Base-by-base conservation (phyloP, 2,329 filamentous ascomycete genomes). In the Metarhizium brunneum region DNA sequence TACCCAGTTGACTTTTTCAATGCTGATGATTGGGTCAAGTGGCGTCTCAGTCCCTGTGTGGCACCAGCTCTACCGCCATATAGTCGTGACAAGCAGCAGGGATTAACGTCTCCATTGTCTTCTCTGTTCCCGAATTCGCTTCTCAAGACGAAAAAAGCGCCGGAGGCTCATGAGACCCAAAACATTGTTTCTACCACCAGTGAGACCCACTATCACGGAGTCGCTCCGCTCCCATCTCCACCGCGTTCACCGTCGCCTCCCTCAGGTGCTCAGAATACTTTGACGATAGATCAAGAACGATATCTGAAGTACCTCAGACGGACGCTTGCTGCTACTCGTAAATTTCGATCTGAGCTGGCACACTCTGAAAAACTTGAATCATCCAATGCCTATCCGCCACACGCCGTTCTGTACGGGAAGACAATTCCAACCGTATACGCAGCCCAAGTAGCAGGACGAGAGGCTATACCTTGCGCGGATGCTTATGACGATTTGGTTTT, bases 401-500 rank as follows among this genome's bases (percentile, higher is more conserved):
- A 89, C 13, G 85, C 88, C 0, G 80, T 95, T 50, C 82, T 97
- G 8, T 96, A 95, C 71, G 88, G 89, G 55, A 96, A 95, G 68
- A 84, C 84, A 29, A 88, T 87, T 1, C 92, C 92, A 0, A 96
- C 92, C 0, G 88, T 95, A 1, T 90, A 85, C 66, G 90, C 87
- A 0, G 90, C 89, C 0, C 84, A 86, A 48, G 90, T 97, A 0
- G 73, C 80, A 14, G 83, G 83, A 2, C 77, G 80, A 3, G 90
- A 92, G 54, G 84, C 80, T 0, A 96, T 96, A 61, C 81, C 84
- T 52, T 83, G 84, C 58, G 75, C 83, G 0, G 90, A 95, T 68
- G 86, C 84, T 0, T 96, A 95, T 67, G 90, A 95, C 61, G 86
- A 95, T 62, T 77, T 97, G 2, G 82, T 90, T 0, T 96, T 96